A percentile compares a stretch with the other conserved stretches of the same genome.
These are phyloP conservation scores for Theileria annulata DNA, from an alignment of 169 alveolate species.

Conservation along the genomic window DNA sequence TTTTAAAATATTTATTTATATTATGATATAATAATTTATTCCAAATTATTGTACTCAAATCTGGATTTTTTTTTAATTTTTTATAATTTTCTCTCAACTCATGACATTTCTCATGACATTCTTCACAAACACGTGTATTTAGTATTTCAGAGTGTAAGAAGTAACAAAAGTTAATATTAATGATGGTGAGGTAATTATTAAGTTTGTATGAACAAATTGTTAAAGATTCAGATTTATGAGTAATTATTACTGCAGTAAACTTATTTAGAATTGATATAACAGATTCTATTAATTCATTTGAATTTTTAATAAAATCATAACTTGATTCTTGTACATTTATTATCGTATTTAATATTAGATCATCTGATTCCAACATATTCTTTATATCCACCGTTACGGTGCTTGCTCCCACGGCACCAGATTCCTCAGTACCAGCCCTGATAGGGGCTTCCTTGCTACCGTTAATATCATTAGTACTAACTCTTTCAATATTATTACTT, in stretches of 20 bases:
- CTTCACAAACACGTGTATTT: too few relatives aligned
- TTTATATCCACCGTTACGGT: too few relatives aligned
- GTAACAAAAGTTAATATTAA: constrained; percentile 21
- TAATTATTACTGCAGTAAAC: not conserved
- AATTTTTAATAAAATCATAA: not conserved
- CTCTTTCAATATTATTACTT: too few relatives aligned
- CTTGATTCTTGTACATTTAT: constrained; percentile 25
- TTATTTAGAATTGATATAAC: constrained; percentile 1
- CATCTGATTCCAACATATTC: constrained; percentile 32
- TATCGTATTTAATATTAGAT: constrained; percentile 14
- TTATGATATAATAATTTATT: not conserved
- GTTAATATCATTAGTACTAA: too few relatives aligned
- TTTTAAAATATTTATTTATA: too few relatives aligned
- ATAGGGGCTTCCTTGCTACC: too few relatives aligned
- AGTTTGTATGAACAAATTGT: not conserved
- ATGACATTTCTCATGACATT: not conserved
- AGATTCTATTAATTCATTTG: constrained; percentile 13
- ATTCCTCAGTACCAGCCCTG: too few relatives aligned
- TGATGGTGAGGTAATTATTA: constrained; percentile 11
- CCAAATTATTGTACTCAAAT: not conserved
- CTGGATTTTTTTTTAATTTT: not conserved
- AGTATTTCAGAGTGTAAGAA: constrained; percentile 9
- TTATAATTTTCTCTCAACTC: constrained; percentile 8
- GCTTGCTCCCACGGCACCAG: too few relatives aligned
- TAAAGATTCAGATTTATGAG: not conserved